Base-by-base conservation (phyloP, 371 early-diverging fungal species). In the Mortierella sp. region DNA sequence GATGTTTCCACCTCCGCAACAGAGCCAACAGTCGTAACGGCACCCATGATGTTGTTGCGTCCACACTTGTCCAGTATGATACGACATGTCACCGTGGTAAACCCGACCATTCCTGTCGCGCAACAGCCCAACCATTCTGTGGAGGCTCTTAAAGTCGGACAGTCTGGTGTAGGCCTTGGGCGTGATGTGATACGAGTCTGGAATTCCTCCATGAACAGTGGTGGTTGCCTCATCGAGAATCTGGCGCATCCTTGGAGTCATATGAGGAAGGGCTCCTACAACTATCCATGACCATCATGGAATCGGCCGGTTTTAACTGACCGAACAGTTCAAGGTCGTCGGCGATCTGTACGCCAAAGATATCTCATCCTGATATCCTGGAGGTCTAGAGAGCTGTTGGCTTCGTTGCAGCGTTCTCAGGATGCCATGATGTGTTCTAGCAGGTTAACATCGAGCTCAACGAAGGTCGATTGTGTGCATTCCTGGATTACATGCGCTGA, bases 271-370 rank as follows among this genome's bases (percentile, higher is more conserved):
- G 16, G 59, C 64, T 13, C n/a, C 68, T 19, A 25, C 52, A 49
- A 22, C 51, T 48, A 51, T 74, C 63, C 53, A 74, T 37, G 12
- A 61, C 64, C 8, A 50, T 14, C 68, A 74, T 67, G 39, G 67
- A 74, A 14, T 74, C 74, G 39, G 47, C 47, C 0, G 74, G 74
- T 22, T 74, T 63, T 8, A 74, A 22, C 22, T 60, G 67, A n/a
- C 53, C 24, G 13, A 74, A 45, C 12, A 63, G 43, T 4, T 45
- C 49, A 0, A 64, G 67, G 31, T 74, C 68, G 13, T 67, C 68
- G 7, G 74, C 74, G 4, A 74, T 28, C 64, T 67, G 50, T 74
- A 74, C 14, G 29, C 52, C 12, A 37, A 6, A 22, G 63, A 29
- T 19, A 74, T 22, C 19, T 16, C 27, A 17, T 67, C 64, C 4